Base-by-base conservation (phyloP, 2,329 filamentous ascomycete genomes). In the Clonostachys rhizophaga region DNA sequence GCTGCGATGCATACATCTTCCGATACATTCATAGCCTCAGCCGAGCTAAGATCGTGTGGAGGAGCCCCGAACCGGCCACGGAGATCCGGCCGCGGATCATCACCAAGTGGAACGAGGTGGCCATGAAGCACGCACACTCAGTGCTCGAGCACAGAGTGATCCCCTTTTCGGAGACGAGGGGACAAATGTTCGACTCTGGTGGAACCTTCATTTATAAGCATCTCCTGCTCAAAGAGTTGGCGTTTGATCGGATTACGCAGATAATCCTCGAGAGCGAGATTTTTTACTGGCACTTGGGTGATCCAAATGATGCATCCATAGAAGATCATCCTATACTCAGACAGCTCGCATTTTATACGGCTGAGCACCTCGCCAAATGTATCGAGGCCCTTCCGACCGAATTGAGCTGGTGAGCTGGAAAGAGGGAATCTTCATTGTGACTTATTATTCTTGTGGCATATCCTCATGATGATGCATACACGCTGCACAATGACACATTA, bases 181-280 rank as follows among this genome's bases (percentile, higher is more conserved):
- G 8, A 41, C 41, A 50, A 18, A 47, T 50, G 42, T 49, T 7
- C 44, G 41, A 16, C 44, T 49, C 48, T 40, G n/a, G 37, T 42
- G 48, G 50, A 43, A 42, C 50, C 46, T 52, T 42, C 48, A 49
- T 52, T 46, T 52, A 46, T 47, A 46, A 34, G 42, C 42, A 52
- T 46, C 42, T 52, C 44, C 46, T 48, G 41, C 50, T 52, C 46
- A 50, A 52, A 40, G 43, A 50, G 34, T 45, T 52, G 42, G 40
- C 48, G 35, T 46, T 52, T 52, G 50, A 52, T 47, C 50, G 46
- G 46, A 48, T 52, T 41, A 52, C 50, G 40, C 50, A 47, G 46
- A 49, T 40, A 43, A 44, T 52, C 39, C 44, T 52, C 36, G 50
- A 52, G 46, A 48, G 44, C 34, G 48, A 52, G 46, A 12, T 44